Base-by-base conservation (phyloP, 2,329 filamentous ascomycete genomes). In the Pestalotiopsis sp. region DNA sequence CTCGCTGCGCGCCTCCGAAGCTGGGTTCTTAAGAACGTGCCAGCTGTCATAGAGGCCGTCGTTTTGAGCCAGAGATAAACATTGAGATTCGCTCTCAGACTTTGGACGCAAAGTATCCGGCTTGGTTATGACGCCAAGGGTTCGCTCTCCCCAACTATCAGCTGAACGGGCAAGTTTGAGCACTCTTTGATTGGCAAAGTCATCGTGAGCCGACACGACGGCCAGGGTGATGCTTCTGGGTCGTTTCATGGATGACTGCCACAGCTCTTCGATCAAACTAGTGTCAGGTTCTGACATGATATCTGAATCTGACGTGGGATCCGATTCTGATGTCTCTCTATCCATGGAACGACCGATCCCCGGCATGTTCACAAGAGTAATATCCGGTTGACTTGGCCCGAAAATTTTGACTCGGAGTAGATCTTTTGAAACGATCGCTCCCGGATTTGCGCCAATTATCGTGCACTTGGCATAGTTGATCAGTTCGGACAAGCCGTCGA, bases 181-280 rank as follows among this genome's bases (percentile, higher is more conserved):
- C 4, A 92, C 84, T 11, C 83, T 79, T 72, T 93, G 90, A 39
- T 89, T 86, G 5, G 86, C 86, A 71, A 85, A 84, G 66, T 92
- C 87, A 49, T 83, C 84, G 65, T 85, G 86, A 1, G 87, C 87
- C 0, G 84, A 86, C 0, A 91, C 81, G 0, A 90, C 85, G 1
- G 88, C 86, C 1, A 91, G 80, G 2, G 91, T 88, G 68, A 92
- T 88, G 72, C 84, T 91, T 4, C 87, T 79, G 0, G 80, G 77
- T 12, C 86, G 82, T 23, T 77, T 75, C 81, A 92, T 89, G 74
- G 92, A 92, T 23, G 20, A 23, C 20, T 23, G 20, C 20, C 20
- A 23, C 20, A 23, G 20, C 20, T 23, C 20, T 23, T 23, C 20
- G 20, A 23, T 23, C 20, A 23, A 23, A 23, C 20, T 23, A 23